Conservation (phyloP, 2,329 filamentous ascomycete species). For the Plectosphaerella plurivora region DNA sequence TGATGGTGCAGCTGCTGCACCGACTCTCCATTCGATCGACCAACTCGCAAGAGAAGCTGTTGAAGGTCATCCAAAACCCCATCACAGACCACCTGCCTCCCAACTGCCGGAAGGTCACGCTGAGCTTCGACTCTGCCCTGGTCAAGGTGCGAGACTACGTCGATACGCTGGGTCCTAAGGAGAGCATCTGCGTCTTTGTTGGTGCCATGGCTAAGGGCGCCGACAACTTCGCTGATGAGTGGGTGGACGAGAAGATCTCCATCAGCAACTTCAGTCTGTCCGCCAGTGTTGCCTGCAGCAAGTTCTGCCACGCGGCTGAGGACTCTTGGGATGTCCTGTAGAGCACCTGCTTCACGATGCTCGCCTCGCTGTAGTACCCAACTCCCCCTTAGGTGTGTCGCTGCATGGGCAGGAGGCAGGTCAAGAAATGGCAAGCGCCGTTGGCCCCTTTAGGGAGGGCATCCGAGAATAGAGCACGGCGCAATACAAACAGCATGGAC, state of each 20-base stretch:
- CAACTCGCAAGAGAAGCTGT: slow-evolving; percentile 93
- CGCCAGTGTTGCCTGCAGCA: slow-evolving; percentile 97
- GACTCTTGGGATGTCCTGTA: slow-evolving; percentile 94
- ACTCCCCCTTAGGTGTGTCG: too few relatives aligned
- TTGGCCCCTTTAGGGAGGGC: too few relatives aligned
- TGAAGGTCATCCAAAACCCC: slow-evolving; percentile 96
- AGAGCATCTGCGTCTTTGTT: slow-evolving; percentile 96
- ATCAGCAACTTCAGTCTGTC: slow-evolving; percentile 98
- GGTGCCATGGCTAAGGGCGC: slow-evolving; percentile 97
- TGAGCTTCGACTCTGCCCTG: slow-evolving; percentile 88
- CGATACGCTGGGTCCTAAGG: slow-evolving; percentile 68
- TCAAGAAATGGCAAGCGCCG: too few relatives aligned
- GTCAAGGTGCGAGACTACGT: slow-evolving; percentile 89
- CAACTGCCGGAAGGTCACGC: slow-evolving; percentile 95
- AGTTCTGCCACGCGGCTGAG: slow-evolving; percentile 97
- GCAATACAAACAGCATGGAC: too few relatives aligned
- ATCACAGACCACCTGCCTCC: slow-evolving; percentile 95
- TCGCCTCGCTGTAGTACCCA: too few relatives aligned
- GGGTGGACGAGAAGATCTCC: slow-evolving; percentile 94
- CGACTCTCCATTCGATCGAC: slow-evolving; percentile 93
- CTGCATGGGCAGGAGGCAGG: too few relatives aligned
- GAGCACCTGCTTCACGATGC: too few relatives aligned
- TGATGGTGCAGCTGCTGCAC: slow-evolving; percentile 98
- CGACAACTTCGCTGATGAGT: slow-evolving; percentile 90
- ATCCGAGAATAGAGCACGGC: too few relatives aligned